Base-by-base conservation (phyloP, 2,329 filamentous ascomycete species). In the Sporothrix dimorphospora region DNA sequence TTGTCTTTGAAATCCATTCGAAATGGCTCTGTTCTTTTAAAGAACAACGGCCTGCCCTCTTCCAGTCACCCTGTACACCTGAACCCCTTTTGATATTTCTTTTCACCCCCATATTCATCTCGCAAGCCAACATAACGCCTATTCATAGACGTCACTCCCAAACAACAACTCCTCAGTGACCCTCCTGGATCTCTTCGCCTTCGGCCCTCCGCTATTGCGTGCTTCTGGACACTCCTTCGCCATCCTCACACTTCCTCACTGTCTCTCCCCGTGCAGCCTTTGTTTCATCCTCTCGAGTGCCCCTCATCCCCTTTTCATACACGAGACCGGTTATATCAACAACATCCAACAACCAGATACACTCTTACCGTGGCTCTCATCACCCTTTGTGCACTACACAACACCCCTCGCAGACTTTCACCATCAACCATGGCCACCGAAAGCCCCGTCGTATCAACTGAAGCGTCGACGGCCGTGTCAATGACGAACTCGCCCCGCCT, bases 401-500 rank as follows among this genome's bases (percentile, higher is more conserved):
- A 27, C 34, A 42, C 24, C 14, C 7, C 3, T 42, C 55, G 12
- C 57, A 49, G 3, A 21, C 51, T n/a, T 21, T 30, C 47, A 14
- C 51, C 27, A 57, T 7, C n/a, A 16, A 49, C 57, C 34, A 71
- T 73, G 72, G 65, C 59, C 12, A 49, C 42, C 9, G 63, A 63
- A 19, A 63, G 21, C 19, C 27, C 49, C 11, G 9, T 63, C 34
- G 6, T 47, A 3, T 71, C 68, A 30, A 45, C 49, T 7, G 27
- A 30, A 16, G 38, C 53, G 9, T 65, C 72, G n/a, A 55, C 65
- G 24, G 65, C 57, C 47, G 42, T 61, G 27, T 67, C 70, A 19
- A 66, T 65, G 57, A 30, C 24, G 51, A 71, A 53, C 79, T 83
- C 82, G 75, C 82, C 81, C 30, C 79, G 77, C 55, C 74, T 80